phyloP scores from a whole-genome alignment of 2,329 filamentous ascomycete species.

The Apiospora phragmitis region DNA sequence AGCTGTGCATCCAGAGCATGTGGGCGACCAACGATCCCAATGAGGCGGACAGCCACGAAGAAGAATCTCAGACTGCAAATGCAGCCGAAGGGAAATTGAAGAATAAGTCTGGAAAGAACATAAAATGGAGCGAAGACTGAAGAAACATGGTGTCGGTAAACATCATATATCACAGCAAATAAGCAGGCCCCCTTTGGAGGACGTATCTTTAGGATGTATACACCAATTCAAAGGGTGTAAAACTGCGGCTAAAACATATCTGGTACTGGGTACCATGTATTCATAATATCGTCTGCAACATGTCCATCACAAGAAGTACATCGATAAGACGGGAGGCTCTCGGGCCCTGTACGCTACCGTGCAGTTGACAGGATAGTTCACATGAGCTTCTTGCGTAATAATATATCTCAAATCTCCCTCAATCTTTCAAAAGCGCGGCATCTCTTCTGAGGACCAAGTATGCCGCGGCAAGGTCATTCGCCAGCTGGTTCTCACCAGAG shows the following conservation, averaged over 20 bases:
- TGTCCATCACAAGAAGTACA: neutral
- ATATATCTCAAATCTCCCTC: neutral
- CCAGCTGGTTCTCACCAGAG: slow-evolving; percentile 62
- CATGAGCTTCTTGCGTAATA: neutral
- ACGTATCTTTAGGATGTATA: neutral
- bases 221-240: neutral
- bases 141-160: neutral
- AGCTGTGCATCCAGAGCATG: slow-evolving; percentile 79
- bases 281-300: neutral
- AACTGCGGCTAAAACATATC: neutral
- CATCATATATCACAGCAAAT: neutral
- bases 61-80: slow-evolving; percentile 20
- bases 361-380: neutral
- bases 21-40: slow-evolving; percentile 80
- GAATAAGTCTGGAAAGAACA: slow-evolving; percentile 43
- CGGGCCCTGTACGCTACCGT: neutral
- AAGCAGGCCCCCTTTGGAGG: neutral
- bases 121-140: slow-evolving; percentile 40
- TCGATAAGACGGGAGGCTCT: neutral
- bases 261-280: neutral
- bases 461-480: slow-evolving; percentile 66
- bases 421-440: neutral
- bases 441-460: slow-evolving; percentile 59
- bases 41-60: slow-evolving; percentile 35
- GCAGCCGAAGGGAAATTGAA: slow-evolving; percentile 34